phyloP scores from a whole-genome alignment of 2,329 filamentous ascomycete genomes.

The Hypoxylon sp. region DNA sequence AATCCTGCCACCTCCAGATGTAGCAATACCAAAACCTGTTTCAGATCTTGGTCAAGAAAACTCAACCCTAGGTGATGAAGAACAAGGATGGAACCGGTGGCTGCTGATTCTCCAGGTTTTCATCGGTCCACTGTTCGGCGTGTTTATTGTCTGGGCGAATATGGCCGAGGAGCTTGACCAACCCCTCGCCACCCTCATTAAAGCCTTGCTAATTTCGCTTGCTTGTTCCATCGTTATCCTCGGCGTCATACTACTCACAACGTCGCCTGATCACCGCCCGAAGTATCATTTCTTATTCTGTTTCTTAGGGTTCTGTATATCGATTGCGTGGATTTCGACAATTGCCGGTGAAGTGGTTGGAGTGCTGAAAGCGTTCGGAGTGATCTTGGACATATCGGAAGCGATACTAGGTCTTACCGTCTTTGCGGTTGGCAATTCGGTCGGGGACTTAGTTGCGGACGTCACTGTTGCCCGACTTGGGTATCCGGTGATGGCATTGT shows the following conservation, averaged over 20 bases:
- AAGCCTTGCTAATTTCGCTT: constrained; percentile 75
- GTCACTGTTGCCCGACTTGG: constrained; percentile 94
- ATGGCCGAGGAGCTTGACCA: constrained; percentile 70
- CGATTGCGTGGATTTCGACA: constrained; percentile 95
- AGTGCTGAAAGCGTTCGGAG: constrained; percentile 91
- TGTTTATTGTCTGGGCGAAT: constrained; percentile 82
- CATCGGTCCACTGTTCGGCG: constrained; percentile 86
- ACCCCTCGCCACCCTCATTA: constrained; percentile 66
- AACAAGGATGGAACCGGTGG: constrained; percentile 89
- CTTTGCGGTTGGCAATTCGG: constrained; percentile 95
- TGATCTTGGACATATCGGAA: constrained; percentile 93
- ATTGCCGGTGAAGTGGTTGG: constrained; percentile 97
- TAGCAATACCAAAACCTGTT: constrained; percentile 45
- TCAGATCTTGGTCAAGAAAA: constrained; percentile 50
- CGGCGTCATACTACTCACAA: constrained; percentile 76
- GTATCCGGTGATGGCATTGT: constrained; percentile 94
- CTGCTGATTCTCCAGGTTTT: constrained; percentile 88
- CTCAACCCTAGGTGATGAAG: constrained; percentile 55
- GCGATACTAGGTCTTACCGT: constrained; percentile 95
- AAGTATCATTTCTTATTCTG: constrained; percentile 84
- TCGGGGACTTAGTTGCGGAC: constrained; percentile 94
- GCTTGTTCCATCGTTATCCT: constrained; percentile 78
- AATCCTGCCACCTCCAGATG: constrained; percentile 36
- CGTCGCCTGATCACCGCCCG: constrained; percentile 76
- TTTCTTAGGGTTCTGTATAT: constrained; percentile 90